Evolutionary conservation across 2,329 filamentous ascomycete genomes (phyloP).

Genomic region (Diplodia seriata): DNA sequence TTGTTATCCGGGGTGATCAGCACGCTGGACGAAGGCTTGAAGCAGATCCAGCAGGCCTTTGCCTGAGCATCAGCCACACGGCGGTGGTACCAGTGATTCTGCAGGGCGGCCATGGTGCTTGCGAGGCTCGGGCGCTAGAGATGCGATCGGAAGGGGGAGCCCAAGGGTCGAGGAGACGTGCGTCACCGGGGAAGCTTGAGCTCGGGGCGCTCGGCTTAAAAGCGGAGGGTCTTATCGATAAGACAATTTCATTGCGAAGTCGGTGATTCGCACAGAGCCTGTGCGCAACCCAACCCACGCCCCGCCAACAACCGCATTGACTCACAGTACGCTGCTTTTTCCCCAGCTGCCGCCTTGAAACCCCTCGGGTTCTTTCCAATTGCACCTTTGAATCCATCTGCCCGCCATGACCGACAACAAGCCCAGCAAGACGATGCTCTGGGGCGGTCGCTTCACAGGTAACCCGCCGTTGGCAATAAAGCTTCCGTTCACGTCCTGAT

Average conservation of each 20-base stretch:
- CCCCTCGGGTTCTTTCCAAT: neutral
- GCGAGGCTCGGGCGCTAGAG: neutral
- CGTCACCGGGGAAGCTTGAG: conserved; percentile 17
- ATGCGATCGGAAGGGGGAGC: neutral
- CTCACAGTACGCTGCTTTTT: neutral
- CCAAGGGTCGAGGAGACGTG: neutral
- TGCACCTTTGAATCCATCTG: neutral
- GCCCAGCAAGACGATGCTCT: conserved; percentile 60
- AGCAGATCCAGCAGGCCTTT: conserved; percentile 90
- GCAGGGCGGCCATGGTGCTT: conserved; percentile 51
- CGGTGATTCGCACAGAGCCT: conserved; percentile 28
- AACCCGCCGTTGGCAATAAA: conserved; percentile 28
- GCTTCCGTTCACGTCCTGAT: conserved; percentile 3
- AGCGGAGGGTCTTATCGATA: conserved; percentile 22
- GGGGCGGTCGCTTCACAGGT: conserved; percentile 69
- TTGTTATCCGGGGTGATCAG: conserved; percentile 89
- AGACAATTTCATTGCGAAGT: conserved; percentile 17
- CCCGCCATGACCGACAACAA: conserved; percentile 28
- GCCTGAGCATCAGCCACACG: conserved; percentile 84
- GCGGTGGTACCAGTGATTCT: conserved; percentile 84
- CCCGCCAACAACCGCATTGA: conserved; percentile 7
- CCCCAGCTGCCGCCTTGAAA: neutral
- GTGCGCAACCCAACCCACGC: neutral
- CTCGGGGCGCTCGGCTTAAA: neutral
- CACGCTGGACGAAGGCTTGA: conserved; percentile 84